These are phyloP conservation scores for Penicillium flavigenum DNA, from an alignment of 495 filamentous ascomycete genomes.

Conservation along the genomic window DNA sequence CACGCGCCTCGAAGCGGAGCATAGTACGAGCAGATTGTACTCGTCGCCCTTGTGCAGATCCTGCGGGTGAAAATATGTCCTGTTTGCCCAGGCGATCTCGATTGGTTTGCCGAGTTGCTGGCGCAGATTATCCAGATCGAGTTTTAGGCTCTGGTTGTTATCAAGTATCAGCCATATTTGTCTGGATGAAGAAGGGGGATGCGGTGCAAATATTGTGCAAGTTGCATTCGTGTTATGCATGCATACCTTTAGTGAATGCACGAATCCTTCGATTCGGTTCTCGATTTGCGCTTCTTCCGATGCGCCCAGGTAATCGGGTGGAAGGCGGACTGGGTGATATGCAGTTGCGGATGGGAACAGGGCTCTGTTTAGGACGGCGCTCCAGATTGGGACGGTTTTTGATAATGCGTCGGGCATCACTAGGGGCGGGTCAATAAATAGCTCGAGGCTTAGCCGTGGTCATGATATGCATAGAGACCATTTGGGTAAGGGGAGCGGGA, in stretches of 20 bases:
- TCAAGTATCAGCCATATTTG: constrained; percentile 16
- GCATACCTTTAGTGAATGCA: constrained; percentile 56
- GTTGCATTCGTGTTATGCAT: neutral
- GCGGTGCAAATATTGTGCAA: neutral
- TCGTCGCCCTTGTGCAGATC: constrained; percentile 41
- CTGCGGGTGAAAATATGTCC: constrained; percentile 39
- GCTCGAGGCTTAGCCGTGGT: constrained; percentile 13
- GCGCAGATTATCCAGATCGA: constrained; percentile 45
- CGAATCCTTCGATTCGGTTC: constrained; percentile 62
- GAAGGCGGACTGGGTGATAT: constrained; percentile 59
- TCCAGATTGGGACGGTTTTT: constrained; percentile 95
- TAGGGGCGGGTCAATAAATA: constrained; percentile 23
- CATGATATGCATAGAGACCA: constrained; percentile 8
- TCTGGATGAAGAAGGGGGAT: constrained; percentile 12
- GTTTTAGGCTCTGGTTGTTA: constrained; percentile 41
- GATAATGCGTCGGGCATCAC: constrained; percentile 89
- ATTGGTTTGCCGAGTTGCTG: constrained; percentile 43
- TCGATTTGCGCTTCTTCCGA: constrained; percentile 83
- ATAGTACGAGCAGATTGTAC: constrained; percentile 67
- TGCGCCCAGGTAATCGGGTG: constrained; percentile 62
- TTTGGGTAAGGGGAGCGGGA: neutral
- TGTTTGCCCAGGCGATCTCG: constrained; percentile 45
- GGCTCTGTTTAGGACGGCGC: constrained; percentile 74
- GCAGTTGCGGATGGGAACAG: constrained; percentile 61
- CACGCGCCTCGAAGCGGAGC: constrained; percentile 73